A percentile compares a stretch with the other conserved stretches of the same genome.
These are phyloP conservation scores for Capsicum pubescens DNA, from an alignment of 257 asterid species.

Conservation along the genomic window DNA sequence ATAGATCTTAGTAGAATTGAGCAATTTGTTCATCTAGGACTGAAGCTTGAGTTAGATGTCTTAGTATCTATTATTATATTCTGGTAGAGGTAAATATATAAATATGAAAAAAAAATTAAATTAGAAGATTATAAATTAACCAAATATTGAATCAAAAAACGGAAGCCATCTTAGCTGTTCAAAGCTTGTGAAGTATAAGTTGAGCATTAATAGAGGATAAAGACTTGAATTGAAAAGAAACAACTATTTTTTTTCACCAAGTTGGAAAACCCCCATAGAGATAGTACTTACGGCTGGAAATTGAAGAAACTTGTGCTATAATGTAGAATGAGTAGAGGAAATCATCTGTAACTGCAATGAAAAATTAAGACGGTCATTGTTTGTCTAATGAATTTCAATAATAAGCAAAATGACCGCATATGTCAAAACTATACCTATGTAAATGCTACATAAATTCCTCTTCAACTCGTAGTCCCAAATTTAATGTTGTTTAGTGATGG, in stretches of 20 bases:
- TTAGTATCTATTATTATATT: conserved; percentile 79
- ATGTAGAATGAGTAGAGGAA: background rate
- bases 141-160: background rate
- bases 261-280: background rate
- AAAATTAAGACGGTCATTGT: background rate
- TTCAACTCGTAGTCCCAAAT: background rate
- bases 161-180: background rate
- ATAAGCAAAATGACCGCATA: background rate
- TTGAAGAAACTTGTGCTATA: background rate
- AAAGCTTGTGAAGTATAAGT: background rate
- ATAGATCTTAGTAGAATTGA: conserved; percentile 62
- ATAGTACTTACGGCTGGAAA: background rate
- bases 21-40: conserved; percentile 85
- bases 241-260: background rate
- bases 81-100: conserved; percentile 65
- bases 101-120: conserved; percentile 1
- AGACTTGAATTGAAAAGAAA: background rate
- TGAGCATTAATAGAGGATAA: background rate
- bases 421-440: background rate
- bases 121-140: background rate
- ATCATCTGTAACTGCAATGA: background rate
- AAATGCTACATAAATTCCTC: background rate
- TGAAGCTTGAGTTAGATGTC: conserved; percentile 86
- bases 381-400: background rate
- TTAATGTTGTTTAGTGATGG: no score